Evolutionary conservation across 352 stramenopile genomes (phyloP).

Genomic region (Phytophthora meadii): DNA sequence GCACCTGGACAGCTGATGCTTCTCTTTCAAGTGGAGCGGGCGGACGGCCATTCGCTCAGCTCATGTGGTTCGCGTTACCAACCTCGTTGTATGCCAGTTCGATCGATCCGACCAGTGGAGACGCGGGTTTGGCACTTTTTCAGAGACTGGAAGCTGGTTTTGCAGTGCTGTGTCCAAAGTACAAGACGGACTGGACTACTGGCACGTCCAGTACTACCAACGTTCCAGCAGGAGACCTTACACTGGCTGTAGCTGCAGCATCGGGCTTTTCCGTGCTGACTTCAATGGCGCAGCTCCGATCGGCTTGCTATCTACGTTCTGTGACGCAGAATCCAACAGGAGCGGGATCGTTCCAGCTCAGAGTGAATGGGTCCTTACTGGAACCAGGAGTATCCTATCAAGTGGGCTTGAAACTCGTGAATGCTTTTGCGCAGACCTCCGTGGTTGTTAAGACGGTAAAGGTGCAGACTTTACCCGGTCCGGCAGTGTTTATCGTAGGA

Average conservation of each 20-base stretch:
- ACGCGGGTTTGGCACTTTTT: conserved; percentile 26
- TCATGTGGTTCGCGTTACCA: conserved; percentile 57
- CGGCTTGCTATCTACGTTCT: conserved; percentile 59
- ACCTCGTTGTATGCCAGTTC: conserved; percentile 24
- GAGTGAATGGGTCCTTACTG: conserved; percentile 54
- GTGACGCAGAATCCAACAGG: conserved; percentile 38
- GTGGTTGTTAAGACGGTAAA: conserved; percentile 36
- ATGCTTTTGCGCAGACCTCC: conserved; percentile 57
- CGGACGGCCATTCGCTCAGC: conserved; percentile 50
- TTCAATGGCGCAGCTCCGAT: conserved; percentile 54
- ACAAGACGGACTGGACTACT: conserved; percentile 46
- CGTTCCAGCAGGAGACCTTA: conserved; percentile 42
- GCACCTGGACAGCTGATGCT: conserved; percentile 55
- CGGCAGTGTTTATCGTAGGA: conserved; percentile 58
- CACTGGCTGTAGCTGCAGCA: conserved; percentile 4
- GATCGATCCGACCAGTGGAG: conserved; percentile 11
- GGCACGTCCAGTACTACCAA: conserved; percentile 37
- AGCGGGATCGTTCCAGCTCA: conserved; percentile 29
- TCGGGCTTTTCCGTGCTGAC: conserved; percentile 37
- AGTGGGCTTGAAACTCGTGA: conserved; percentile 61
- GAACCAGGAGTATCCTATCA: conserved; percentile 48
- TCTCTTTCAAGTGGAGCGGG: conserved; percentile 61
- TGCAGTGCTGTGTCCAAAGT: conserved; percentile 56
- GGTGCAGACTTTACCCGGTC: conserved; percentile 52
- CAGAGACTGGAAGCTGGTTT: conserved; percentile 45